Evolutionary conservation across 2,329 filamentous ascomycete genomes (phyloP), one percentile per base, ranked within the genome.

Genomic region (Pestalotiopsis sp.): DNA sequence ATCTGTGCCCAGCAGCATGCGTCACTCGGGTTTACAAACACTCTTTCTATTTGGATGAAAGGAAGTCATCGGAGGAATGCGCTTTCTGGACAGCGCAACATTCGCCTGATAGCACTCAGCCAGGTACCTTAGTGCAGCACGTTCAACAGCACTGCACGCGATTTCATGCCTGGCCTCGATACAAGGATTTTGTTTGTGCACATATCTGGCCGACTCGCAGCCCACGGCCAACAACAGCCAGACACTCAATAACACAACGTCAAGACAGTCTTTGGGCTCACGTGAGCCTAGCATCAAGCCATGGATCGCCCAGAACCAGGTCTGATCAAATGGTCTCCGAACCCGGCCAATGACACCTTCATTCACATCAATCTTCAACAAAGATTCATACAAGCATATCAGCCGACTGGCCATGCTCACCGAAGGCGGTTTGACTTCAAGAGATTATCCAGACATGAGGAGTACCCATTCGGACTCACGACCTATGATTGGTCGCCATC

Each of bases 401-500:
- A 90, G 73, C 88, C 89, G 0, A 89, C 84, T 3, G 89, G 89
- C 1, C 84, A 87, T 69, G 89, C 88, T 11, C 84, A 86, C 49
- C 82, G 82, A 20, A 86, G 87, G 0, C 80, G 77, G 0, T 91
- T 91, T 72, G 86, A 91, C 72, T 89, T 86, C 74, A 80, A 83
- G 64, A 87, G 85, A 73, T 77, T 88, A 23, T 85, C 85, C 23
- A 86, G 87, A 64, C 88, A 91, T 73, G 87, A 90, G 75, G 88
- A 91, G 73, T 86, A 90, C 59, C 89, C 89, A 52, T 62, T 62
- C 20, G 85, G 87, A 4, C 81, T 91, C 69, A 91, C 87, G 58
- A 89, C 89, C 4, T 91, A 90, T 75, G 89, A 91, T 79, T 91
- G 89, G 89, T 91, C 89, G 13, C 87, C 89, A 31, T 84, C 83